Conservation (phyloP, 768 basidiomycete genomes). For the Hericium rajendrae region DNA sequence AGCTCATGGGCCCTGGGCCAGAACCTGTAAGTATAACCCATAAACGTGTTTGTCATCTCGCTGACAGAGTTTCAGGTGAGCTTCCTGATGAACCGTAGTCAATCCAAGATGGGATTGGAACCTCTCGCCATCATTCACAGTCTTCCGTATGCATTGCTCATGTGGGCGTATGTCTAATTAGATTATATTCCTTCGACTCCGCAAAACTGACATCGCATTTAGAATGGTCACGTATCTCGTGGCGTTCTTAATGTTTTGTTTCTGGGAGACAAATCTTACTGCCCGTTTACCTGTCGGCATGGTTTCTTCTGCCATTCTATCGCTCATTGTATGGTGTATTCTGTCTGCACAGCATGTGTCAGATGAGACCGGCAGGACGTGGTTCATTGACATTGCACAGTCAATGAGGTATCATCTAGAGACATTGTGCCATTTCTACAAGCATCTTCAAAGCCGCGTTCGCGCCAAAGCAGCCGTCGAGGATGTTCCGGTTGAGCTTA, state of each 20-base stretch:
- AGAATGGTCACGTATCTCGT: slow-evolving; percentile 2
- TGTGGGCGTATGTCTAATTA: slow-evolving; percentile 47
- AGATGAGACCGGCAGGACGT: background rate
- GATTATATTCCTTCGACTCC: no score
- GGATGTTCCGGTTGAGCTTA: no score
- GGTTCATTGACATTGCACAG: background rate
- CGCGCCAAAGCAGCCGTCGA: no score
- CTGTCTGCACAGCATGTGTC: background rate
- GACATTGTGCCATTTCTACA: no score
- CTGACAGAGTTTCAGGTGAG: slow-evolving; percentile 9
- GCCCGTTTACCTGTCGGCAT: slow-evolving; percentile 1
- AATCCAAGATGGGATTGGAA: slow-evolving; percentile 34
- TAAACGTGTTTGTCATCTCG: background rate
- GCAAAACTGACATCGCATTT: no score
- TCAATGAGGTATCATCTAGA: no score
- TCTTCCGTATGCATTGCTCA: slow-evolving; percentile 44
- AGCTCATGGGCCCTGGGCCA: background rate
- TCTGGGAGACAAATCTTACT: background rate
- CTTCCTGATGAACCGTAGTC: slow-evolving; percentile 17
- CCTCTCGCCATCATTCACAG: slow-evolving; percentile 43
- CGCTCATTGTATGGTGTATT: background rate
- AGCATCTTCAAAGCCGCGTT: no score
- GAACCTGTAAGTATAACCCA: no score
- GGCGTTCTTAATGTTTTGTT: slow-evolving; percentile 6
- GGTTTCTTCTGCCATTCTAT: background rate